Conservation (phyloP, 2,329 filamentous ascomycete species). For the Amauroascus verrucosus region DNA sequence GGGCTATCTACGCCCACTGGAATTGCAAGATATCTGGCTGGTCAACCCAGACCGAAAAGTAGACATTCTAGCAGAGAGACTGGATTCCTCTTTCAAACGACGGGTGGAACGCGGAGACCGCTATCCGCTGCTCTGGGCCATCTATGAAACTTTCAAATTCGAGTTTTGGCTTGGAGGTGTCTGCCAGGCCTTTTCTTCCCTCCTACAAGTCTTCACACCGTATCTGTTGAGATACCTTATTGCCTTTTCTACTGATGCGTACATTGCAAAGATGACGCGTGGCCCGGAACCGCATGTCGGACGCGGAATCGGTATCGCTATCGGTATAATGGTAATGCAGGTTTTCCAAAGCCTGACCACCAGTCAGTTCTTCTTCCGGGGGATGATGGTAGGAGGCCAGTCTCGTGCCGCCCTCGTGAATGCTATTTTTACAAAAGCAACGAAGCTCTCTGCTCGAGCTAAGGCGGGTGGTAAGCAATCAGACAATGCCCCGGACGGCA, state of each 20-base stretch:
- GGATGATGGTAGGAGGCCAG: conserved; percentile 86
- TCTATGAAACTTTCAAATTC: conserved; percentile 74
- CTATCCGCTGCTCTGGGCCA: conserved; percentile 64
- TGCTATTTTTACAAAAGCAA: conserved; percentile 82
- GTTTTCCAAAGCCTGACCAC: conserved; percentile 66
- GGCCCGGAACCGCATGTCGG: conserved; percentile 56
- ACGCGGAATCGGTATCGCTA: conserved; percentile 66
- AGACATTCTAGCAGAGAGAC: conserved; percentile 55
- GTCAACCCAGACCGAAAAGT: conserved; percentile 74
- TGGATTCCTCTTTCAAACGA: conserved; percentile 58
- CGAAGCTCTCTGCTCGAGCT: conserved; percentile 77
- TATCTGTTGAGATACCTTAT: conserved; percentile 82
- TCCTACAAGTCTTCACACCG: conserved; percentile 69
- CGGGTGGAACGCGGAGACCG: conserved; percentile 59
- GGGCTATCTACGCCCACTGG: conserved; percentile 75
- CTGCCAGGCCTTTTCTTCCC: conserved; percentile 60
- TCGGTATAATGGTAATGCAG: conserved; percentile 82
- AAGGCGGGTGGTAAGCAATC: conserved; percentile 61
- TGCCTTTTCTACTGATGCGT: conserved; percentile 71
- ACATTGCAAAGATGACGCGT: conserved; percentile 47
- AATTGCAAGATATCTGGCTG: conserved; percentile 75
- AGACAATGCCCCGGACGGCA: conserved; percentile 40
- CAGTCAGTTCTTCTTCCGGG: conserved; percentile 86
- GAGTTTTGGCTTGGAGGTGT: conserved; percentile 80
- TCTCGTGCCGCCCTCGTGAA: conserved; percentile 70